Conservation (phyloP, 78 protist species). For the Cavenderia fasciculata region DNA sequence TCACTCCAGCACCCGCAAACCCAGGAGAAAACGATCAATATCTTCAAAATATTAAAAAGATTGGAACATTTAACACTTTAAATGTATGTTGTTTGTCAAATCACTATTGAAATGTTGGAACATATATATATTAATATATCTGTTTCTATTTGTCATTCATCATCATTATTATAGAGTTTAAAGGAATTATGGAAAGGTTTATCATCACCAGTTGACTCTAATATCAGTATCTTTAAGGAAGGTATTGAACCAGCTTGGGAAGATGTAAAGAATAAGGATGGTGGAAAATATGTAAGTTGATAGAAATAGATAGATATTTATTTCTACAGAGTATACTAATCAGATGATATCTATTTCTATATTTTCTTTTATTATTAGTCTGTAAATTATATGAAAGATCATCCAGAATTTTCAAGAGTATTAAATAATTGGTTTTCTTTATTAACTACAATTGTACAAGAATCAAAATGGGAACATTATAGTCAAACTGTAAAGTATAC, state of each 20-base stretch:
- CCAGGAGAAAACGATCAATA: slow-evolving; percentile 52
- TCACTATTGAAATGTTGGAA: background rate
- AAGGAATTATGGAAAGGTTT: slow-evolving; percentile 24
- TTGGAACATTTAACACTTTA: slow-evolving; percentile 48
- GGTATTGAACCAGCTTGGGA: slow-evolving; percentile 81
- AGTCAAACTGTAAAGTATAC: slow-evolving; percentile 30
- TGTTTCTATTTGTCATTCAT: background rate
- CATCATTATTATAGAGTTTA: background rate
- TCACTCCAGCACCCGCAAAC: background rate
- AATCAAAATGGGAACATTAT: slow-evolving; percentile 52
- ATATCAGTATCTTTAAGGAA: slow-evolving; percentile 68
- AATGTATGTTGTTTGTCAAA: background rate
- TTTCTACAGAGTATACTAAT: background rate
- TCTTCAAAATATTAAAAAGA: slow-evolving; percentile 39
- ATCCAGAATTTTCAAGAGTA: slow-evolving; percentile 23
- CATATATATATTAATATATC: background rate
- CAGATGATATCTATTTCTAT: background rate
- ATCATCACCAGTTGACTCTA: slow-evolving; percentile 37
- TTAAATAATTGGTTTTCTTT: slow-evolving; percentile 68
- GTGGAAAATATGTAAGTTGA: slow-evolving; percentile 67
- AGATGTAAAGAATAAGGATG: slow-evolving; percentile 58
- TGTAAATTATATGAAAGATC: slow-evolving; percentile 60
- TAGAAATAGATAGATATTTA: background rate
- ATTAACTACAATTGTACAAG: slow-evolving; percentile 45
- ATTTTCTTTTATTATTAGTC: slow-evolving; percentile 5